Evolutionary conservation across 345 rosid genomes (phyloP), one percentile per base, ranked within the genome.

Genomic region (Ricinus communis): DNA sequence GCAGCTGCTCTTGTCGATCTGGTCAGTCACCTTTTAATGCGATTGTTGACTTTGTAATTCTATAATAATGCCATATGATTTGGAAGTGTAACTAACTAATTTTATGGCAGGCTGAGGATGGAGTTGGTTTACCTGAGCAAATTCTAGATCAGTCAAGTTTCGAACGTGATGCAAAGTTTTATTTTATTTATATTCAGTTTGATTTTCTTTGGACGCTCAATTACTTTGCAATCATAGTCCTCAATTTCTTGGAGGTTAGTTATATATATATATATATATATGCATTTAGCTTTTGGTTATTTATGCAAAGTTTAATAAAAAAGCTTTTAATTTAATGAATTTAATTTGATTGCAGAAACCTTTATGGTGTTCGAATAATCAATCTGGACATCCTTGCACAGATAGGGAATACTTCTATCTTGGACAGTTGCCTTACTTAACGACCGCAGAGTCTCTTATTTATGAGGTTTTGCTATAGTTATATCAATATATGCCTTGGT

Each of bases 1-100:
- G 99, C 98, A n/a, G 99, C 99, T 58, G 98, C 99, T 5, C 91
- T 95, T 57, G 97, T 92, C 76, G 99, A 95, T 87, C 93, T 95
- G 87, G 99, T 94, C 25, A 63, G 30, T 43, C 45, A 2, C 25
- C 6, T 62, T 0, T 41, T 62, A 11, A 40, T 30, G 21, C 46
- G 16, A 10, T 52, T 56, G 56, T 7, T 33, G 7, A 47, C 41
- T 28, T 41, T 38, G 4, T 56, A 18, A 18, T 0, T 28, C 6
- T 22, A n/a, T n/a, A n/a, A n/a, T n/a, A n/a, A n/a, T n/a, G n/a
- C n/a, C n/a, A n/a, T n/a, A n/a, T n/a, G n/a, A n/a, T n/a, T n/a
- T n/a, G n/a, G n/a, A n/a, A n/a, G n/a, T n/a, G n/a, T n/a, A n/a
- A n/a, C n/a, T n/a, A n/a, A n/a, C n/a, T n/a, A n/a, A n/a, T n/a